Evolutionary conservation across 1,139 yeast species (phyloP).

Genomic region (Debaryomycetaceae sp.): DNA sequence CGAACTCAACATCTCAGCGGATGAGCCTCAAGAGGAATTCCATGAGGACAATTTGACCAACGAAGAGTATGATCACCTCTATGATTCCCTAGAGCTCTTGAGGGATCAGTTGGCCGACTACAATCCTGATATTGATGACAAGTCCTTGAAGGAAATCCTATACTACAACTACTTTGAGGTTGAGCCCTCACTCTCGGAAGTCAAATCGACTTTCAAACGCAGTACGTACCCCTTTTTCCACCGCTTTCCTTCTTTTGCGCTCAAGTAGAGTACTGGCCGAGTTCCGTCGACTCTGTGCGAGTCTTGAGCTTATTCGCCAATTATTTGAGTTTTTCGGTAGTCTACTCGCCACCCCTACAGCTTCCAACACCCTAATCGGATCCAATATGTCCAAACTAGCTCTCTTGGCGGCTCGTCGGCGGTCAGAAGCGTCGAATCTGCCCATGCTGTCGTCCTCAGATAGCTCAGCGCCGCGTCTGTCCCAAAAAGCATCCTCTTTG

Average conservation of each 20-base stretch:
- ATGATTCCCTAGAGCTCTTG: constrained; percentile 29
- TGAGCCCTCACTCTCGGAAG: constrained; percentile 40
- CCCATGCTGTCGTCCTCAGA: too few species aligned
- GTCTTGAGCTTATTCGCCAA: neutral
- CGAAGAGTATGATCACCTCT: constrained; percentile 39
- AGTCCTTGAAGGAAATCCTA: constrained; percentile 47
- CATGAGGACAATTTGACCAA: constrained; percentile 34
- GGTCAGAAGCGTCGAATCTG: too few species aligned
- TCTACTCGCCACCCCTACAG: neutral
- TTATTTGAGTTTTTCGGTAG: neutral
- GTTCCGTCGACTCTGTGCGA: too few species aligned
- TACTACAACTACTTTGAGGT: constrained; percentile 52
- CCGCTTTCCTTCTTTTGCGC: constrained; percentile 2
- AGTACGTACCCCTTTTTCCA: constrained; percentile 24
- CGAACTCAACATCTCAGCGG: constrained; percentile 36
- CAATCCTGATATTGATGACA: constrained; percentile 37
- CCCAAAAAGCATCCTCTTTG: too few species aligned
- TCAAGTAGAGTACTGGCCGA: too few species aligned
- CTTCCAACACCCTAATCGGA: neutral
- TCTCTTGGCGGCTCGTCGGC: constrained; percentile 8
- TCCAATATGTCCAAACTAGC: constrained; percentile 7
- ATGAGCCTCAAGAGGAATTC: constrained; percentile 21
- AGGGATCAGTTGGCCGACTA: constrained; percentile 24
- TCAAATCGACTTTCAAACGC: constrained; percentile 34
- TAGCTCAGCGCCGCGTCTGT: too few species aligned